phyloP scores from a whole-genome alignment of 1,284 basidiomycete species.

The Phlebopus sp. region DNA sequence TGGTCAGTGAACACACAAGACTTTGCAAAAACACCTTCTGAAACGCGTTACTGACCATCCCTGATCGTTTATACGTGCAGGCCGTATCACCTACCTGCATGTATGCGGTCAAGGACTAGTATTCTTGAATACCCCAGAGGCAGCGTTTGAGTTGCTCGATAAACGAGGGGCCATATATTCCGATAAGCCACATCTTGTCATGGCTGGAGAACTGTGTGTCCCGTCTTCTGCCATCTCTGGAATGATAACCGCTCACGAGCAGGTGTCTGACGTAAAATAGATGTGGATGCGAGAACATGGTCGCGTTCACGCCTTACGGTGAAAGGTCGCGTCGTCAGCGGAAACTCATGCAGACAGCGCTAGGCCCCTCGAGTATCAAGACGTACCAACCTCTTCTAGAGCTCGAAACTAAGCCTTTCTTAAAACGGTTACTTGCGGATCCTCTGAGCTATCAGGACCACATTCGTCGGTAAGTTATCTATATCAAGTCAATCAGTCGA shows the following conservation, averaged over 20 bases:
- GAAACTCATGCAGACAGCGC: conserved; percentile 60
- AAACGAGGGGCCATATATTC: conserved; percentile 67
- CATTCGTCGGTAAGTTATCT: conserved; percentile 34
- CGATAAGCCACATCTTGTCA: conserved; percentile 65
- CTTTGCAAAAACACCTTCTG: background rate
- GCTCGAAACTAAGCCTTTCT: conserved; percentile 49
- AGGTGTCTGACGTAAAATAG: conserved; percentile 13
- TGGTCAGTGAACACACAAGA: conserved; percentile 35
- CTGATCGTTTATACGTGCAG: conserved; percentile 31
- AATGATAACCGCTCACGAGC: no score
- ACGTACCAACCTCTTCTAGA: conserved; percentile 58
- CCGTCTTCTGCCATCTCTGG: background rate
- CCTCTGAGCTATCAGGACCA: conserved; percentile 43
- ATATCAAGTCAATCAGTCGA: background rate
- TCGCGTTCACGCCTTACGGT: conserved; percentile 66
- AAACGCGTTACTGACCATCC: background rate
- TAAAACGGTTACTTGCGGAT: conserved; percentile 43
- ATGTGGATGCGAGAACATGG: conserved; percentile 72
- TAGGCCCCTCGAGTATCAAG: conserved; percentile 49
- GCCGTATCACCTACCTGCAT: conserved; percentile 64
- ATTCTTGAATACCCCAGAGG: conserved; percentile 60
- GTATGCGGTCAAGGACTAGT: conserved; percentile 62
- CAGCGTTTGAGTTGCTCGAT: conserved; percentile 60
- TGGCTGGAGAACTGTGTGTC: conserved; percentile 60
- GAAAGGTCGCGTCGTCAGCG: conserved; percentile 63